Base-by-base conservation (phyloP, 1,139 yeast species). In the Yamadazyma aaseri region DNA sequence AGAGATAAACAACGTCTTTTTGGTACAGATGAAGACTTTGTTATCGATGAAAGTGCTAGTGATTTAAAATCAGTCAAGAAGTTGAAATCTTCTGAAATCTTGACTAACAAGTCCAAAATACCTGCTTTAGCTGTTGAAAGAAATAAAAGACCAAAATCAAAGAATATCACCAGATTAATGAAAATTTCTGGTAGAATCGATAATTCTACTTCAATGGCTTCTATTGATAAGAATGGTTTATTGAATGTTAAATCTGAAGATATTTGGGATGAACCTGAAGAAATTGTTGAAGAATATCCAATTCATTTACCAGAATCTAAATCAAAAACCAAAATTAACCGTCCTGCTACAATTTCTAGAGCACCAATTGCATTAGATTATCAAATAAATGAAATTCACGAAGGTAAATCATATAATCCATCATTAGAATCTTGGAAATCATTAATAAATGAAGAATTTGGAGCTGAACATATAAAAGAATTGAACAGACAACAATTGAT, bases 381-480 rank as follows among this genome's bases (percentile, higher is more conserved):
- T 26, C 23, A 33, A 7, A 9, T 16, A 15, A 26, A 36, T 18
- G 42, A 57, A 25, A 37, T 46, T 5, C 83, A 81, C 49, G 92
- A 82, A 2, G 98, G 98, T 35, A 85, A 85, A 57, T 90, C 97
- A 3, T 92, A 92, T 55, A 92, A 92, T 55, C 98, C 98, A 22
- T 76, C 94, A 10, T 67, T 83, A 44, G 85, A 82, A 40, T 79
- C 86, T 22, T 92, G 98, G 98, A 78, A 79, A 50, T 65, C 63
- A 20, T 69, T 90, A 48, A 75, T 92, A 37, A 66, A 76, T 40
- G 66, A 70, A 39, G 97, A 89, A 58, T 82, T 73, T 49, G 70
- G 59, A 35, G 65, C 69, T 36, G 96, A 89, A 53, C 73, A 79
- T 49, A 69, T 74, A 36, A 75, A 74, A 39, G 97, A 87, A 47